phyloP scores from a whole-genome alignment of 2,329 filamentous ascomycete species.

The Neobulgaria alba region DNA sequence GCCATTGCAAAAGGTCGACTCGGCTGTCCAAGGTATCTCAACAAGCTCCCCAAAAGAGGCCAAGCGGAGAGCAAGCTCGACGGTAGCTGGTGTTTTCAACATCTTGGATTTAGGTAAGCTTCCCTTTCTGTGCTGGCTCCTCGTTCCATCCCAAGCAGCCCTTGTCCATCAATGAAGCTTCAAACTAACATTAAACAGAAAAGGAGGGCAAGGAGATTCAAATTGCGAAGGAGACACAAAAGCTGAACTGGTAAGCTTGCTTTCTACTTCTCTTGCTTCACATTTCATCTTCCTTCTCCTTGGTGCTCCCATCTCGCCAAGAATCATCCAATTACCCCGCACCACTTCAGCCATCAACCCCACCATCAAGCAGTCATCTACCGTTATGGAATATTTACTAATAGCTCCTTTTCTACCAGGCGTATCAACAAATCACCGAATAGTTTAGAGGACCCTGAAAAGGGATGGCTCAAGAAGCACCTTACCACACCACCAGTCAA shows the following conservation, averaged over 20 bases:
- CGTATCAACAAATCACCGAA: conserved; percentile 84
- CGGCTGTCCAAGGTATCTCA: conserved; percentile 72
- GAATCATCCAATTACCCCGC: not conserved
- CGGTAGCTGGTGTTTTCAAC: conserved; percentile 65
- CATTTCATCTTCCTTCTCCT: not conserved
- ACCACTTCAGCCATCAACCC: conserved; percentile 1
- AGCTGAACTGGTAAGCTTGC: conserved; percentile 65
- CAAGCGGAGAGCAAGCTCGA: conserved; percentile 62
- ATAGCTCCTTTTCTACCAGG: too few species aligned
- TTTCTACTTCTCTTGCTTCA: not conserved
- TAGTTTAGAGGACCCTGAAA: conserved; percentile 72
- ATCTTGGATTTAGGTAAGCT: conserved; percentile 83
- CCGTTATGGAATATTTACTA: too few species aligned
- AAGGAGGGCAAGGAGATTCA: conserved; percentile 62
- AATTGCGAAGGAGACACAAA: conserved; percentile 76
- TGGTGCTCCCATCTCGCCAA: not conserved
- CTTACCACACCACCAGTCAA: conserved; percentile 79
- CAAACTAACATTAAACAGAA: too few species aligned
- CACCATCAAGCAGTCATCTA: not conserved
- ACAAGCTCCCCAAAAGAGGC: conserved; percentile 56
- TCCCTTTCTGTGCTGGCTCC: too few species aligned
- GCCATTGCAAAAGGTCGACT: conserved; percentile 81
- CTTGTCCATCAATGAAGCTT: too few species aligned
- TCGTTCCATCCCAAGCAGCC: too few species aligned
- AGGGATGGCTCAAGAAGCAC: conserved; percentile 59